A percentile compares a stretch with the other conserved stretches of the same genome.
phyloP scores from a whole-genome alignment of 306 rosid species.

The Oxytropis ochrocephala region DNA sequence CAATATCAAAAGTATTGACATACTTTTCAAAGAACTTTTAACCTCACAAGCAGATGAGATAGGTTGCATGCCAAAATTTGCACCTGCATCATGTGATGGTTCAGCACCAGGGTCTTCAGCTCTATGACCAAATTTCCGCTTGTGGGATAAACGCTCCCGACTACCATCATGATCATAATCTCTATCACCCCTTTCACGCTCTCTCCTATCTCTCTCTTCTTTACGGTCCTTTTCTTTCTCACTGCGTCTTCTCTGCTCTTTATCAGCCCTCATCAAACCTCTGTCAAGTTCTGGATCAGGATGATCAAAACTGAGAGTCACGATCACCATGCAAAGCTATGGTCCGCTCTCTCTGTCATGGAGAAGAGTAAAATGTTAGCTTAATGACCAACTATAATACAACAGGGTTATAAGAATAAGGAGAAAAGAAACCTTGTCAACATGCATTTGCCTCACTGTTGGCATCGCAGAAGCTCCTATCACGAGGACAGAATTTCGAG shows the following conservation, averaged over 20 bases:
- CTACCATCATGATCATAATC: conserved; percentile 65
- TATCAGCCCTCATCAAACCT: conserved; percentile 54
- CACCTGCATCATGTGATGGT: conserved; percentile 63
- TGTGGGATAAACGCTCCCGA: conserved; percentile 53
- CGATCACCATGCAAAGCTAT: conserved; percentile 52
- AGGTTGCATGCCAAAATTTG: conserved; percentile 53
- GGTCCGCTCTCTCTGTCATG: conserved; percentile 65
- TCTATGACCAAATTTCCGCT: conserved; percentile 54
- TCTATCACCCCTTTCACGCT: conserved; percentile 57
- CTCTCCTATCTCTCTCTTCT: conserved; percentile 68
- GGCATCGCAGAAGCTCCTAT: conserved; percentile 76
- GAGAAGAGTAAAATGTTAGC: conserved; percentile 19
- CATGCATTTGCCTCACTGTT: conserved; percentile 51
- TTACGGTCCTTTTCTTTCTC: conserved; percentile 82
- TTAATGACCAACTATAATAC: conserved; percentile 19
- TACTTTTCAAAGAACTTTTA: conserved; percentile 70
- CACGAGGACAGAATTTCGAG: conserved; percentile 58
- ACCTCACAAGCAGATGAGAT: conserved; percentile 60
- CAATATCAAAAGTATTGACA: not conserved
- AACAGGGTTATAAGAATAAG: not conserved
- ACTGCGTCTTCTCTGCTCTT: conserved; percentile 64
- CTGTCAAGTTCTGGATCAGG: conserved; percentile 79
- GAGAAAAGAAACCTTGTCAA: conserved; percentile 61
- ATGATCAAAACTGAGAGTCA: conserved; percentile 67
- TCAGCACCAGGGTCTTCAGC: conserved; percentile 54